Evolutionary conservation across 805 yeast genomes (phyloP).

Genomic region (Barnettozyma siamensis): DNA sequence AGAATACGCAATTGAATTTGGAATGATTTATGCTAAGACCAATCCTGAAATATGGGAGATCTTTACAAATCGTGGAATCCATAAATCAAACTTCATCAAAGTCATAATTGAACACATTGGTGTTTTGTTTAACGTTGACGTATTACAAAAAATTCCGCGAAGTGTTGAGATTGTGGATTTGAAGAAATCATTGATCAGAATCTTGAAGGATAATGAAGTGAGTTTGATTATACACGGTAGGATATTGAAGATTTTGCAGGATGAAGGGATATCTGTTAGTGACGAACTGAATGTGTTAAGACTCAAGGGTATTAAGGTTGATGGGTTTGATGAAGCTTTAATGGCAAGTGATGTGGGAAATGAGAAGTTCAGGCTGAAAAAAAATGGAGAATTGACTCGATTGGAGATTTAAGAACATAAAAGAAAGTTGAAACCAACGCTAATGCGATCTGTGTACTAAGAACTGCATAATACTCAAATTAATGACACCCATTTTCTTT

Average conservation of each 20-base stretch:
- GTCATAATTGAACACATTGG: constrained; percentile 68
- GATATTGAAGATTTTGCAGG: constrained; percentile 47
- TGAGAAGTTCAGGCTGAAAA: constrained; percentile 1
- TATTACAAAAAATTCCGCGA: constrained; percentile 58
- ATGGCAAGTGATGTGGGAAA: not conserved
- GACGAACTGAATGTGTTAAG: constrained; percentile 26
- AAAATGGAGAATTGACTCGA: constrained; percentile 1
- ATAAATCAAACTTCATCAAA: constrained; percentile 69
- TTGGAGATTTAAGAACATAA: not conserved
- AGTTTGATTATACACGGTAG: constrained; percentile 47
- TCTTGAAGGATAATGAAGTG: constrained; percentile 59
- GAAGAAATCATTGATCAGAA: constrained; percentile 50
- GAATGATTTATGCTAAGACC: constrained; percentile 44
- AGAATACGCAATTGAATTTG: constrained; percentile 73
- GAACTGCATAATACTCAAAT: too few relatives aligned
- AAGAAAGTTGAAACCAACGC: not conserved
- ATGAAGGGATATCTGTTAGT: constrained; percentile 41
- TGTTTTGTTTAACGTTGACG: constrained; percentile 58
- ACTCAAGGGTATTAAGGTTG: constrained; percentile 25
- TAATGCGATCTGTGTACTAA: too few relatives aligned
- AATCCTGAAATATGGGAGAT: constrained; percentile 80
- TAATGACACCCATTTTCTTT: too few relatives aligned
- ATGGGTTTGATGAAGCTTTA: not conserved
- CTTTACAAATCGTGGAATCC: constrained; percentile 62
- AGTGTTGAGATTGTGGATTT: constrained; percentile 62